Evolutionary conservation across 768 basidiomycete genomes (phyloP).

Genomic region (Suillus americanus): DNA sequence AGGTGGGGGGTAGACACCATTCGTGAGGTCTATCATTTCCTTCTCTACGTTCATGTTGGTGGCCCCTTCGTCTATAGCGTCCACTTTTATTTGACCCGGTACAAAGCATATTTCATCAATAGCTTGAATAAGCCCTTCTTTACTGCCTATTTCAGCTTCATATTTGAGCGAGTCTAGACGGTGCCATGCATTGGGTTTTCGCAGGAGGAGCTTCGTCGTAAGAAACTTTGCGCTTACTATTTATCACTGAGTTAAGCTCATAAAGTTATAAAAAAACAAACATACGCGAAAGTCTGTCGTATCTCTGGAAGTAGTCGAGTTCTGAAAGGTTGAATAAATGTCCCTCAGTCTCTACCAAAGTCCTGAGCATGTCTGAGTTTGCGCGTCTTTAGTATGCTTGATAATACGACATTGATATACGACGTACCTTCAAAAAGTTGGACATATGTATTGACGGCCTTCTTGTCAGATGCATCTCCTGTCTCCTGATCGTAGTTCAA

Average conservation of each 20-base stretch:
- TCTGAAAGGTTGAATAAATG: slow-evolving; percentile 55
- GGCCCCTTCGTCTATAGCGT: slow-evolving; percentile 1
- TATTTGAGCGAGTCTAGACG: slow-evolving; percentile 47
- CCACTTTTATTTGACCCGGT: slow-evolving; percentile 4
- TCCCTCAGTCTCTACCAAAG: slow-evolving; percentile 47
- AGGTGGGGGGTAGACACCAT: background rate
- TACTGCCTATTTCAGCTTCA: slow-evolving; percentile 39
- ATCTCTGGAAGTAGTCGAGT: slow-evolving; percentile 41
- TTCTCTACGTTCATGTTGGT: background rate
- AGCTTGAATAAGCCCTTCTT: slow-evolving; percentile 36
- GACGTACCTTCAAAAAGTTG: slow-evolving; percentile 30
- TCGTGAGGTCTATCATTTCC: background rate
- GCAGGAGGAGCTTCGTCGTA: slow-evolving; percentile 59
- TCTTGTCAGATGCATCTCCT: background rate
- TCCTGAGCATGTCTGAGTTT: slow-evolving; percentile 52
- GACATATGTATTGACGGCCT: slow-evolving; percentile 22
- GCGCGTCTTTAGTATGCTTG: background rate
- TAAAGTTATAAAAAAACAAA: slow-evolving; percentile 7
- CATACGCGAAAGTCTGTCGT: slow-evolving; percentile 51
- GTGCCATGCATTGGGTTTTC: slow-evolving; percentile 57
- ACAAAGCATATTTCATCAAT: slow-evolving; percentile 43
- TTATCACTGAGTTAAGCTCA: slow-evolving; percentile 11
- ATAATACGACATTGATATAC: background rate
- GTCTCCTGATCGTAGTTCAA: background rate
- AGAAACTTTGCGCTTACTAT: slow-evolving; percentile 61